A percentile compares a stretch with the other conserved stretches of the same genome.
phyloP scores from a whole-genome alignment of 1,284 basidiomycete genomes.

The Puccinia novopanici region DNA sequence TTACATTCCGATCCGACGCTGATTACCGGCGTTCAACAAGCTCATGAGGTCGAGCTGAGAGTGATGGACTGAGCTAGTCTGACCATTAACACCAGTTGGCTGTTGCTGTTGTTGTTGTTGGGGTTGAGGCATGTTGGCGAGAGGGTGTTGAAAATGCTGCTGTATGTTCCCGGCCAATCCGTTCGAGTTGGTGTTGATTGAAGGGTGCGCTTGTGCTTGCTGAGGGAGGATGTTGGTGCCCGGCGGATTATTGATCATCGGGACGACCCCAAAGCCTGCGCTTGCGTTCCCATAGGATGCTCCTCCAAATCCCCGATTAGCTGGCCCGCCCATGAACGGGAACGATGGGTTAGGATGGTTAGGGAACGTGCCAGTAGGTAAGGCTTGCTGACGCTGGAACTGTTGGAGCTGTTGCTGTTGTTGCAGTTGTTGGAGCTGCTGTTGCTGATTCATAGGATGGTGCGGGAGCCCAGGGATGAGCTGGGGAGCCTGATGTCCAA shows the following conservation, averaged over 20 bases:
- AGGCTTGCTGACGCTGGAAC: slow-evolving; percentile 18
- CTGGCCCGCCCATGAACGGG: slow-evolving; percentile 28
- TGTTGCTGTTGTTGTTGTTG: slow-evolving; percentile 15
- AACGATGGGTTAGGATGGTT: slow-evolving; percentile 4
- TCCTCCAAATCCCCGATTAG: neutral
- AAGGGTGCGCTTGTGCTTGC: slow-evolving; percentile 10
- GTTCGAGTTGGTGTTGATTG: neutral
- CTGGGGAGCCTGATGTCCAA: slow-evolving; percentile 17
- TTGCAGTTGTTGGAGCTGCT: slow-evolving; percentile 29
- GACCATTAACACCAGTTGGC: neutral
- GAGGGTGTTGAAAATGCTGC: slow-evolving; percentile 11
- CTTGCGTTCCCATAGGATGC: slow-evolving; percentile 1
- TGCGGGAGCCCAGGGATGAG: slow-evolving; percentile 30
- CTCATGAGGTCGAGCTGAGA: slow-evolving; percentile 45
- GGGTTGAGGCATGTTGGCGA: neutral
- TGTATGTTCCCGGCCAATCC: neutral
- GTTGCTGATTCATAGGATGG: slow-evolving; percentile 21
- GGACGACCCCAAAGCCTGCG: slow-evolving; percentile 3
- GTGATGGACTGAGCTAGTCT: neutral
- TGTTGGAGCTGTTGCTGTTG: slow-evolving; percentile 1
- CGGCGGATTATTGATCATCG: slow-evolving; percentile 1
- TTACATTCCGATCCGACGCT: slow-evolving; percentile 47
- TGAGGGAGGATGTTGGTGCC: neutral
- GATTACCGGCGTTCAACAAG: slow-evolving; percentile 46
- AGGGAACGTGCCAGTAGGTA: slow-evolving; percentile 12